Conservation (phyloP, 768 basidiomycete species). For the Rhodotorula paludigena region DNA sequence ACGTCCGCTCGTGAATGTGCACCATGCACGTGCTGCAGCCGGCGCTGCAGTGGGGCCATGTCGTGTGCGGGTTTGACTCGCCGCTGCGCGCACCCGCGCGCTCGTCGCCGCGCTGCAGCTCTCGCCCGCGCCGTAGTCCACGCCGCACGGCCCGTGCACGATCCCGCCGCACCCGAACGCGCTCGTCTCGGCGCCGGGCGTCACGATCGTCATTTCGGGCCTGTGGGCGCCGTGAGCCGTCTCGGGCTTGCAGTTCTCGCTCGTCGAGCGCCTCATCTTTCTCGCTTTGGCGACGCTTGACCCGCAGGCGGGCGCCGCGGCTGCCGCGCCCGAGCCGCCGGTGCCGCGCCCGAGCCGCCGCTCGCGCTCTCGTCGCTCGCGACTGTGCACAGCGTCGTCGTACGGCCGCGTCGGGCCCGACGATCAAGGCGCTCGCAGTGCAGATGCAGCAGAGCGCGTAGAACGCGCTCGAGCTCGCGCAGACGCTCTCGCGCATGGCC, state of each 20-base stretch:
- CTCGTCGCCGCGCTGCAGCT: constrained; percentile 81
- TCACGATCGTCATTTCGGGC: constrained; percentile 40
- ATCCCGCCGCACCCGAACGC: constrained; percentile 4
- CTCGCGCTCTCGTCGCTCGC: constrained; percentile 89
- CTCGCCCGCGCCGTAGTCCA: constrained; percentile 54
- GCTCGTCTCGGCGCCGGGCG: constrained; percentile 45
- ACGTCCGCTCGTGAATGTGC: constrained; percentile 21
- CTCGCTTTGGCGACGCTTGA: constrained; percentile 47
- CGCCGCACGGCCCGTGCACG: background rate
- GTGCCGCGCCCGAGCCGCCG: background rate
- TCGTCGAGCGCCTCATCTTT: constrained; percentile 82
- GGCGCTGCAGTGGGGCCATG: constrained; percentile 50
- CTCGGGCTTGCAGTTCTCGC: constrained; percentile 72
- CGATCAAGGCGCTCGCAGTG: constrained; percentile 83
- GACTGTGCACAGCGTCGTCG: constrained; percentile 67
- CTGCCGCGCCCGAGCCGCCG: too few species aligned
- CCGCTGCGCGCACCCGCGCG: constrained; percentile 63
- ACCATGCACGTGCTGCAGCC: constrained; percentile 33
- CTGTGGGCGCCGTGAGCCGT: constrained; percentile 86
- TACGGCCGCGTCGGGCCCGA: constrained; percentile 77
- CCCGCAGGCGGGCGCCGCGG: too few species aligned
- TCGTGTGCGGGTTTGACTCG: constrained; percentile 80
- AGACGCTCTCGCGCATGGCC: constrained; percentile 68
- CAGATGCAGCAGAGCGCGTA: constrained; percentile 88
- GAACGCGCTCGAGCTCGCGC: constrained; percentile 88